Evolutionary conservation across 495 filamentous ascomycete genomes (phyloP), one percentile per base, ranked within the genome.

Genomic region (Annulohypoxylon bovei): DNA sequence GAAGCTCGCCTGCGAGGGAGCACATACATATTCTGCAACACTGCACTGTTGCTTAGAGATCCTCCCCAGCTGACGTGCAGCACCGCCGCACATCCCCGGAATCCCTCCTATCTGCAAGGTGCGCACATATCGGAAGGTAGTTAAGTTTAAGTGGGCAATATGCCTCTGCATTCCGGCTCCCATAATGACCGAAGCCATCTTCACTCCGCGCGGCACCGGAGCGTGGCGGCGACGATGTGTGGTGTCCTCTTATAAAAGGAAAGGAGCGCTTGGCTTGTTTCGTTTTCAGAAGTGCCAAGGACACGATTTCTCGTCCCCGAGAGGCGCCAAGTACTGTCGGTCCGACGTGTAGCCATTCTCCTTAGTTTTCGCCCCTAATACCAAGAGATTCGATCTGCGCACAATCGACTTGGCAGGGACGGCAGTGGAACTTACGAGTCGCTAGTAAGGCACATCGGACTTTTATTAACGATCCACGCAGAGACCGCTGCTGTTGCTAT

Each of bases 361-460:
- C 49, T 63, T 39, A 54, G 25, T 52, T 39, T 46, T 6, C 66
- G 39, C 32, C 32, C 59, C 46, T 49, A 47, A 71, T 75, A 73
- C 75, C 75, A 77, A 75, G 75, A 77, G 75, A 77, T 77, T 74
- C 28, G 68, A 73, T 73, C 75, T 72, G 60, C 70, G 54, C 58
- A 70, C 70, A 71, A 77, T 77, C 75, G 75, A 73, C 75, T 77
- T 77, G 75, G 75, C 75, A 77, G 75, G 75, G 68, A 75, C 75
- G 75, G 70, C 73, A 77, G 70, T 75, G 73, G 67, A 68, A 72
- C 70, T 77, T 16, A 44, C 53, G 59, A 62, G 58, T 50, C 63
- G 25, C 63, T 20, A 8, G 30, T 28, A 52, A 52, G 61, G 60
- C 60, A 30, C 35, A 40, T 23, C 62, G 56, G 62, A 62, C 62